A percentile compares a stretch with the other conserved stretches of the same genome.
These are phyloP conservation scores for Nidula microcarpa DNA, from an alignment of 768 basidiomycete genomes.

Conservation along the genomic window DNA sequence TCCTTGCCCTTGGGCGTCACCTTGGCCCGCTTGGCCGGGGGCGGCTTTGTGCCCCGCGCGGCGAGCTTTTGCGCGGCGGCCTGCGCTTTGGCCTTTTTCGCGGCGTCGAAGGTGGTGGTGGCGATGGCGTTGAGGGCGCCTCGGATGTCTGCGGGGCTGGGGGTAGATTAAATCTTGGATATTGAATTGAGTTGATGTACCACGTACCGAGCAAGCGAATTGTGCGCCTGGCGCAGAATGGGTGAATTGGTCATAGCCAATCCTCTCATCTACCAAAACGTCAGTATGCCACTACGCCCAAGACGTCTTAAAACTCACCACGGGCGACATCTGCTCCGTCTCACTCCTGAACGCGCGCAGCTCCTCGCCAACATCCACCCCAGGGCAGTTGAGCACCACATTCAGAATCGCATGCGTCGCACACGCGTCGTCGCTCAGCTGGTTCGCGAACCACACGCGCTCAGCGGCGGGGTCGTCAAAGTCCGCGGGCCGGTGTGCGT, in stretches of 20 bases:
- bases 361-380: slow-evolving; percentile 43
- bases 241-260: slow-evolving; percentile 57
- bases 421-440: slow-evolving; percentile 64
- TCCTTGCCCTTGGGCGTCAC: slow-evolving; percentile 5
- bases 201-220: slow-evolving; percentile 55
- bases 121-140: slow-evolving; percentile 46
- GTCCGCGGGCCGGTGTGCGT: slow-evolving; percentile 39
- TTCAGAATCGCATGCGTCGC: slow-evolving; percentile 62
- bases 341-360: slow-evolving; percentile 43
- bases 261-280: slow-evolving; percentile 51
- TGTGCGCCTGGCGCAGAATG: slow-evolving; percentile 52
- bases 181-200: neutral
- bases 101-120: slow-evolving; percentile 37
- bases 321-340: slow-evolving; percentile 53
- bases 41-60: slow-evolving; percentile 22
- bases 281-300: neutral
- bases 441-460: slow-evolving; percentile 66
- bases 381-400: slow-evolving; percentile 53
- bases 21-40: slow-evolving; percentile 32
- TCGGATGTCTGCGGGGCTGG: slow-evolving; percentile 56
- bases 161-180: slow-evolving; percentile 3
- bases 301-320: slow-evolving; percentile 31
- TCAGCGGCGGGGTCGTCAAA: slow-evolving; percentile 53
- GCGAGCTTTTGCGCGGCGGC: slow-evolving; percentile 8
- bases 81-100: slow-evolving; percentile 35